Conservation (phyloP, 2,329 filamentous ascomycete species). For the Exophiala viscosa region DNA sequence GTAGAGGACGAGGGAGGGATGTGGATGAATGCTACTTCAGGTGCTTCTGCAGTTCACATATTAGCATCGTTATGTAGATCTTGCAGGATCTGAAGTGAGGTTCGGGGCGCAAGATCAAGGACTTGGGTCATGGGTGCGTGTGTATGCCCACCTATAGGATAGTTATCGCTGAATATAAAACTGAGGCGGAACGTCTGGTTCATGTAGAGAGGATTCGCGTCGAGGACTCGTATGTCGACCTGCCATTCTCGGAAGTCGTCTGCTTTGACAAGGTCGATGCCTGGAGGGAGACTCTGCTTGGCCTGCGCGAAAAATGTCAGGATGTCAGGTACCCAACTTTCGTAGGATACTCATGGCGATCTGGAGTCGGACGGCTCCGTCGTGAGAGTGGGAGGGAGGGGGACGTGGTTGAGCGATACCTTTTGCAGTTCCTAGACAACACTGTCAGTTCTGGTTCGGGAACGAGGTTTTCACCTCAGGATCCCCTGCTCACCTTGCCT, state of each 20-base stretch:
- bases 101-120: too few relatives aligned
- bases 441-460: constrained; percentile 27
- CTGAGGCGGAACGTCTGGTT: constrained; percentile 77
- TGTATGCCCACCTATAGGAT: constrained; percentile 73
- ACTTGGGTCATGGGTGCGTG: too few relatives aligned
- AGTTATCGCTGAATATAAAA: constrained; percentile 77
- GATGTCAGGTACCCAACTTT: background rate
- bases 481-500: constrained; percentile 39
- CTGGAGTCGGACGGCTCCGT: background rate
- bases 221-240: constrained; percentile 86
- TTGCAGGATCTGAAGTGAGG: background rate
- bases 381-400: background rate
- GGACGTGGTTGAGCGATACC: constrained; percentile 38
- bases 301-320: constrained; percentile 39
- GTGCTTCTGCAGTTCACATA: constrained; percentile 62
- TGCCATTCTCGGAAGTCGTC: constrained; percentile 86
- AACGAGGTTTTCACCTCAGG: background rate
- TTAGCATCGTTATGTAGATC: background rate
- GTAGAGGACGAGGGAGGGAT: constrained; percentile 48
- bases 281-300: constrained; percentile 57
- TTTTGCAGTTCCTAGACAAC: constrained; percentile 51
- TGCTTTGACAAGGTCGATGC: constrained; percentile 74
- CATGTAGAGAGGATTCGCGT: constrained; percentile 82
- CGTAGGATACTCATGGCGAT: too few relatives aligned
- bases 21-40: constrained; percentile 84